These are phyloP conservation scores for Aspergillus arachidicola DNA, from an alignment of 2,329 filamentous ascomycete species.

Conservation along the genomic window DNA sequence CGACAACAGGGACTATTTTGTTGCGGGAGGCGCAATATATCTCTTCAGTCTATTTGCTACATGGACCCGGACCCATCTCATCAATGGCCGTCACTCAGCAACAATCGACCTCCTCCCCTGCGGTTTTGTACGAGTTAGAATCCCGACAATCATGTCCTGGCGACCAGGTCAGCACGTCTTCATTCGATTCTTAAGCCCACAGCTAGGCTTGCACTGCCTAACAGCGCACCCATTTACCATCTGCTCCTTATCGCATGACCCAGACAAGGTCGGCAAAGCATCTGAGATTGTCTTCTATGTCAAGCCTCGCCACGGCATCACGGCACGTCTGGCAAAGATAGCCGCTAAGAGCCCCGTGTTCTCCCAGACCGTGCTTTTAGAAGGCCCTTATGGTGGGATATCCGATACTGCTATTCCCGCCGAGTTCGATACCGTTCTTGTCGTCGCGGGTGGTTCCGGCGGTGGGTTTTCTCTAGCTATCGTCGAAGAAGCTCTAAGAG, in stretches of 20 bases:
- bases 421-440: constrained; percentile 47
- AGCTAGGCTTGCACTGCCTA: constrained; percentile 44
- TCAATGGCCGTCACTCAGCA: constrained; percentile 54
- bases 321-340: constrained; percentile 47
- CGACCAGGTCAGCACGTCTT: constrained; percentile 58
- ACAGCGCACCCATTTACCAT: constrained; percentile 60
- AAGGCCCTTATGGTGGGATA: constrained; percentile 61
- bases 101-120: constrained; percentile 44
- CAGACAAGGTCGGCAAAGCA: constrained; percentile 13
- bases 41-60: constrained; percentile 50
- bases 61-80: constrained; percentile 51
- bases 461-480: constrained; percentile 56
- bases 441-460: constrained; percentile 61
- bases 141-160: constrained; percentile 53
- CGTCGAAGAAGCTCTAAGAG: constrained; percentile 43
- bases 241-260: constrained; percentile 48
- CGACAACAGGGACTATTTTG: constrained; percentile 60
- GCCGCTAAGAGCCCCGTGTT: constrained; percentile 41
- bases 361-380: constrained; percentile 52
- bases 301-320: constrained; percentile 54
- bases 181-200: constrained; percentile 49
- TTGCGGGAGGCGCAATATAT: constrained; percentile 58
- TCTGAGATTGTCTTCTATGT: constrained; percentile 58
- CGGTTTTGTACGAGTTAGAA: constrained; percentile 45
- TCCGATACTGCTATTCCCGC: constrained; percentile 39